Base-by-base conservation (phyloP, 805 yeast genomes). In the Wickerhamiella siamensis region DNA sequence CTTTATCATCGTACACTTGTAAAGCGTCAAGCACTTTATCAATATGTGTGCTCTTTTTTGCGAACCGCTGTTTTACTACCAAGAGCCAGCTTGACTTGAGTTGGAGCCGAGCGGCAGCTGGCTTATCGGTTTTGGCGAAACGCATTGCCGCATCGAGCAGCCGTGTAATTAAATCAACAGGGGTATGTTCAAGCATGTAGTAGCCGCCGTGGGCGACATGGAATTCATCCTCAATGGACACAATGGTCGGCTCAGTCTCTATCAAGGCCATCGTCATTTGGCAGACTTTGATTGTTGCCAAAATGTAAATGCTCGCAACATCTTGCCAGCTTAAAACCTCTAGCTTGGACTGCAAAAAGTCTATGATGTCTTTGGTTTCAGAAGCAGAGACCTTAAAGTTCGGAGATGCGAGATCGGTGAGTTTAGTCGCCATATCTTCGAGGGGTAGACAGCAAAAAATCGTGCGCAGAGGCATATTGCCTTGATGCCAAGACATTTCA, bases 361-460 rank as follows among this genome's bases (percentile, higher is more conserved):
- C 29, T 19, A 19, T 14, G 4, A 44, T 18, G 3, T 33, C 39
- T 4, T 27, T 20, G 9, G 20, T 31, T 19, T n/a, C 39, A 12
- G 21, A 20, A 3, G 14, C 33, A 1, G 33, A 22, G n/a, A 36
- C 38, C 4, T 40, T 35, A 5, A 22, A 18, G 36, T 29, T 10
- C 16, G 20, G 14, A 19, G 9, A 35, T 19, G 40, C 49, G 29
- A 42, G 22, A 21, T 37, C 33, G 22, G 45, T 37, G 32, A 55
- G 43, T 34, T 63, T 60, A 12, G 58, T 56, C 15, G 80, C 56
- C n/a, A 77, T 50, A 17, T 69, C 64, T 50, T 80, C 84, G 18
- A 84, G 77, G 51, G 77, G 79, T 17, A 82, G 63, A 53, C 87
- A 80, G 47, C 93, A 75, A 36, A 84, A 62, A 1, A 88, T 71